Evolutionary conservation across 2,329 filamentous ascomycete genomes (phyloP).

Genomic region (Paraconiothyrium sp.): DNA sequence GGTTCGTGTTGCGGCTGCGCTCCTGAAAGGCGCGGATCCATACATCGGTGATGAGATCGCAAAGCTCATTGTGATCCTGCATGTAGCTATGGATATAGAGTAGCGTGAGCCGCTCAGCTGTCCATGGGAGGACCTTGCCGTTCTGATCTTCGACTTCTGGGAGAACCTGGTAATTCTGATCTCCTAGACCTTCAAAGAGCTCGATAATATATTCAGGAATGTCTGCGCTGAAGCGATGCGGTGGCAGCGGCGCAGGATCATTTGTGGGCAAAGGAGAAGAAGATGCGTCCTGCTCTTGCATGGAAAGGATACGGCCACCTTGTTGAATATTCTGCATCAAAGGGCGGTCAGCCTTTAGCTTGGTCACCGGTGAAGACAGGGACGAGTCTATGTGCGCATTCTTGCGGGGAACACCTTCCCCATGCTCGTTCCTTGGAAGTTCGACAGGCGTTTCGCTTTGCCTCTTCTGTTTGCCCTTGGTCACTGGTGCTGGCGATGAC

Average conservation of each 20-base stretch:
- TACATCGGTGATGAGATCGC: conserved; percentile 44
- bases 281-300: background rate
- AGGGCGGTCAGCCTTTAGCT: background rate
- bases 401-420: background rate
- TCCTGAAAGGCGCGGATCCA: conserved; percentile 46
- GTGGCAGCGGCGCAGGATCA: background rate
- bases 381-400: background rate
- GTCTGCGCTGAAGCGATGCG: conserved; percentile 2
- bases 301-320: background rate
- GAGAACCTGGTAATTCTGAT: conserved; percentile 26
- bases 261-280: background rate
- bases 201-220: conserved; percentile 12
- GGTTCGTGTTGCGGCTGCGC: conserved; percentile 14
- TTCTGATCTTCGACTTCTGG: conserved; percentile 19
- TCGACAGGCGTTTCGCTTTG: background rate
- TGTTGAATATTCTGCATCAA: background rate
- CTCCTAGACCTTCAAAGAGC: conserved; percentile 16
- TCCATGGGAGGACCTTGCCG: conserved; percentile 26
- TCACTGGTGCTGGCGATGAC: background rate
- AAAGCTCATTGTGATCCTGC: conserved; percentile 26
- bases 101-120: conserved; percentile 28
- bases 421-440: background rate
- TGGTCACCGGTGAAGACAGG: background rate
- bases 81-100: conserved; percentile 40
- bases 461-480: background rate